Evolutionary conservation across 1,139 yeast genomes (phyloP).

Genomic region (Geotrichum aggregatum): DNA sequence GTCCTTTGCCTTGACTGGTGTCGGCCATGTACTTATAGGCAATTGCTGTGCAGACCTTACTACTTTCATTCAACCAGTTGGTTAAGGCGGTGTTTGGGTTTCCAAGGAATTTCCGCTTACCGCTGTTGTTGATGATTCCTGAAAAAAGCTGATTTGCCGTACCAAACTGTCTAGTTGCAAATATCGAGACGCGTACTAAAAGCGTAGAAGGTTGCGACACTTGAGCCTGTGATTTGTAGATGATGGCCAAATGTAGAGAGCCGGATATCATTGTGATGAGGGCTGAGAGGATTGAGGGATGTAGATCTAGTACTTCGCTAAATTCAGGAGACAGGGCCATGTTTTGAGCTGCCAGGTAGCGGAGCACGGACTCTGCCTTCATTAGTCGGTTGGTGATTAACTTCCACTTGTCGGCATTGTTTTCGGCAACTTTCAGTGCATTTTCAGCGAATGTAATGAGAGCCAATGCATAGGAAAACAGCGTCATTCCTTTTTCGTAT

Average conservation of each 20-base stretch:
- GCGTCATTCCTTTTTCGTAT: slow-evolving; percentile 34
- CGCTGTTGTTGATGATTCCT: neutral
- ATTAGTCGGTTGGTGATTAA: slow-evolving; percentile 33
- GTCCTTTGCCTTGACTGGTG: slow-evolving; percentile 31
- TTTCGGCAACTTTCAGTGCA: slow-evolving; percentile 27
- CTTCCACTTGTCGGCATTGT: slow-evolving; percentile 32
- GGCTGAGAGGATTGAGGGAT: slow-evolving; percentile 30
- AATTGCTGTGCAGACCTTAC: slow-evolving; percentile 32
- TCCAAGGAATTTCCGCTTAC: slow-evolving; percentile 7
- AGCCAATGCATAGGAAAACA: slow-evolving; percentile 34
- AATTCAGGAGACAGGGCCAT: slow-evolving; percentile 17
- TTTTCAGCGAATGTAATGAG: slow-evolving; percentile 16
- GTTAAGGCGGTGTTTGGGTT: slow-evolving; percentile 11
- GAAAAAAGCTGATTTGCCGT: slow-evolving; percentile 29
- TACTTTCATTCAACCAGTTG: slow-evolving; percentile 33
- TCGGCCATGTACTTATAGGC: slow-evolving; percentile 35
- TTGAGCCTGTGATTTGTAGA: slow-evolving; percentile 31
- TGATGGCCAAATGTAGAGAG: slow-evolving; percentile 33
- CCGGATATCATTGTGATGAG: slow-evolving; percentile 33
- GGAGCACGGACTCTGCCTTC: slow-evolving; percentile 32
- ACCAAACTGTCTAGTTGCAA: slow-evolving; percentile 35
- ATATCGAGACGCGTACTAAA: slow-evolving; percentile 36
- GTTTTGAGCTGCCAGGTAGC: slow-evolving; percentile 29
- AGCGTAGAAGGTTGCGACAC: slow-evolving; percentile 30
- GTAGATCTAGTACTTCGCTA: slow-evolving; percentile 28